Evolutionary conservation across 2,329 filamentous ascomycete species (phyloP).

Genomic region (Diaporthe sp.): DNA sequence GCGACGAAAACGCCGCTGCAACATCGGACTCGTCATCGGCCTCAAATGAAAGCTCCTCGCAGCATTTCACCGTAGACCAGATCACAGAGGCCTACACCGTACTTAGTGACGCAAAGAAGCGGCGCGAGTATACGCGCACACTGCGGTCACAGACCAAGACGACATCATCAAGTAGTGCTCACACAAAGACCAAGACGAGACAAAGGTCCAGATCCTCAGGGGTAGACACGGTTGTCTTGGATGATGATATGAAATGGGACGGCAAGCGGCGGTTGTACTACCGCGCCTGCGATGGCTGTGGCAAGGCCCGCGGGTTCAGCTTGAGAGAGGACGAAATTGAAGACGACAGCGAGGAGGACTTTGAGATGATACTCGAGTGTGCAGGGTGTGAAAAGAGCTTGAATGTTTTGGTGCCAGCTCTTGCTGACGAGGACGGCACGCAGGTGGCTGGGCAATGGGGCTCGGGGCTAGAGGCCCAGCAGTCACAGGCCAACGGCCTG

Average conservation of each 20-base stretch:
- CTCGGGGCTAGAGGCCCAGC: background rate
- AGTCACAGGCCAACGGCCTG: background rate
- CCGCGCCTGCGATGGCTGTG: constrained; percentile 57
- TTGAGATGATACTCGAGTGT: constrained; percentile 9
- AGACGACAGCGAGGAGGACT: constrained; percentile 36
- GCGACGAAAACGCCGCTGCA: constrained; percentile 13
- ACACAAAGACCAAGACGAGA: background rate
- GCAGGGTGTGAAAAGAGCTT: constrained; percentile 18
- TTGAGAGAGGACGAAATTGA: constrained; percentile 42
- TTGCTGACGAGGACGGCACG: constrained; percentile 8
- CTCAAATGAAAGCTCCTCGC: background rate
- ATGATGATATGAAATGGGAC: constrained; percentile 57
- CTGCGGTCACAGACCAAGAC: constrained; percentile 34
- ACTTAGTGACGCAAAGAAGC: constrained; percentile 25
- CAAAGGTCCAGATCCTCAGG: constrained; percentile 47
- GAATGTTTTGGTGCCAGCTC: constrained; percentile 15
- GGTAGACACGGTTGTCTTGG: constrained; percentile 60
- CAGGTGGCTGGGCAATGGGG: background rate
- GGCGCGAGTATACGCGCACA: constrained; percentile 19
- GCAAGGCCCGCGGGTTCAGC: constrained; percentile 45
- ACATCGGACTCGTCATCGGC: constrained; percentile 2
- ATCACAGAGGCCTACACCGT: constrained; percentile 33
- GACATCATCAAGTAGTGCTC: constrained; percentile 37
- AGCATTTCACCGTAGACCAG: constrained; percentile 38
- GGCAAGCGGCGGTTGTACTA: constrained; percentile 54